A percentile compares a stretch with the other conserved stretches of the same genome.
These are phyloP conservation scores for Fusarium sp. DNA, from an alignment of 2,329 filamentous ascomycete species.

Conservation along the genomic window DNA sequence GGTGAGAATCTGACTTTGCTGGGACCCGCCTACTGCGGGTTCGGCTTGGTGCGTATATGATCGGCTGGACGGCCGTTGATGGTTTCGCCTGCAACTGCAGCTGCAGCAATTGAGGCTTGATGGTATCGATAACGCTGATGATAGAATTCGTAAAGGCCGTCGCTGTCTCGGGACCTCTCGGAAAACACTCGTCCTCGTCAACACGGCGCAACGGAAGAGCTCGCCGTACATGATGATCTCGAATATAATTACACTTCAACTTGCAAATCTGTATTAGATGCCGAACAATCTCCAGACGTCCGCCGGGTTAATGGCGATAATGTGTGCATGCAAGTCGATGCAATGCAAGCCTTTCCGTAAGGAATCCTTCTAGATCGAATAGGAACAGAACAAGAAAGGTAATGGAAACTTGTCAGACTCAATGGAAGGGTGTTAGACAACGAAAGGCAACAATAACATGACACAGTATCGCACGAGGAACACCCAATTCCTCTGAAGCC, in stretches of 20 bases:
- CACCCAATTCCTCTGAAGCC: not conserved
- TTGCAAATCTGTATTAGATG: conserved; percentile 29
- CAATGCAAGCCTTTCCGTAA: conserved; percentile 7
- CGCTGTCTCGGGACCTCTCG: conserved; percentile 32
- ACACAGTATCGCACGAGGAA: conserved; percentile 23
- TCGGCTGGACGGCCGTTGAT: conserved; percentile 32
- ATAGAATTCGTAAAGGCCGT: conserved; percentile 16
- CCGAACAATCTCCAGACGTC: conserved; percentile 38
- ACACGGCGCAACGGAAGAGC: conserved; percentile 35
- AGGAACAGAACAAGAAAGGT: not conserved
- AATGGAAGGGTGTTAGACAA: conserved; percentile 4
- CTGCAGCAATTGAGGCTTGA: not conserved
- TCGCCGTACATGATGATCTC: conserved; percentile 33
- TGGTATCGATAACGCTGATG: conserved; percentile 30
- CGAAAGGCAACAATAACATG: not conserved
- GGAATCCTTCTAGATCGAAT: conserved; percentile 16
- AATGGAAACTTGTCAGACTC: not conserved
- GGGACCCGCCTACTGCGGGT: conserved; percentile 39
- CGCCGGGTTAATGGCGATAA: conserved; percentile 20
- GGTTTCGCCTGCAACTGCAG: not conserved
- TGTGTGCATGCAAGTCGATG: conserved; percentile 10
- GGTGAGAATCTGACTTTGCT: conserved; percentile 35
- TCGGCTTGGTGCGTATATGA: conserved; percentile 36
- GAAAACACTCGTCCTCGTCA: conserved; percentile 17
- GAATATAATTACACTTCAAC: conserved; percentile 22